A percentile compares a stretch with the other conserved stretches of the same genome.
Evolutionary conservation across 305 asterid genomes (phyloP).

Genomic region (Rubia tinctorum): DNA sequence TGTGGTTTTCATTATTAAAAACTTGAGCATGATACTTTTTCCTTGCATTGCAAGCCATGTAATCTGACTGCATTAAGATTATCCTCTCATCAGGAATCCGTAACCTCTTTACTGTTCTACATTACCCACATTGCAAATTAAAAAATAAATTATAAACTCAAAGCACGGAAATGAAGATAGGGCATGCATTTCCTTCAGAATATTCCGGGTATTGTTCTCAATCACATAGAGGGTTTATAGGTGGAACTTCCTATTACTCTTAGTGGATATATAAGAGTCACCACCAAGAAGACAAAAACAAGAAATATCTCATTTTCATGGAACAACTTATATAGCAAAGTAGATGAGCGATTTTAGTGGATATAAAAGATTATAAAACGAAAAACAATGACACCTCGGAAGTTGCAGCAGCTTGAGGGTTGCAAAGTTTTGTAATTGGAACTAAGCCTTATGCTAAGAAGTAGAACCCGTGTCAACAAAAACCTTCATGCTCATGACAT

Average conservation of each 20-base stretch:
- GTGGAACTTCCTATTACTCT: too few species aligned
- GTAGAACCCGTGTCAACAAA: slow-evolving; percentile 91
- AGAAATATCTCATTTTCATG: background rate
- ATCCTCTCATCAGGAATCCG: slow-evolving; percentile 99
- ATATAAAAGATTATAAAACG: too few species aligned
- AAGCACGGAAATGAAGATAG: too few species aligned
- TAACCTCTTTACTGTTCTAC: slow-evolving; percentile 86
- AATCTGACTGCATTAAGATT: slow-evolving; percentile 97
- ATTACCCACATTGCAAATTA: slow-evolving; percentile 16
- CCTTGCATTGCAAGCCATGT: slow-evolving; percentile 98
- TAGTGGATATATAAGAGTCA: too few species aligned
- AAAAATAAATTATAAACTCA: too few species aligned
- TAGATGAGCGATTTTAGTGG: background rate
- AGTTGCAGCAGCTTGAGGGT: background rate
- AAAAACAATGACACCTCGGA: too few species aligned
- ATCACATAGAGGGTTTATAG: too few species aligned
- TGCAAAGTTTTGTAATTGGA: background rate
- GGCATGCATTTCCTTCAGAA: too few species aligned
- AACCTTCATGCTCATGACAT: slow-evolving; percentile 95
- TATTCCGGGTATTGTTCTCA: too few species aligned
- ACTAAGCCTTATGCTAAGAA: slow-evolving; percentile 15
- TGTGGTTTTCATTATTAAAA: slow-evolving; percentile 95
- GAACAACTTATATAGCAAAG: background rate
- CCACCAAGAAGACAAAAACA: slow-evolving; percentile 9
- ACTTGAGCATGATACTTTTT: slow-evolving; percentile 98